phyloP scores from a whole-genome alignment of 2,329 filamentous ascomycete species.

The Fusarium sp. region DNA sequence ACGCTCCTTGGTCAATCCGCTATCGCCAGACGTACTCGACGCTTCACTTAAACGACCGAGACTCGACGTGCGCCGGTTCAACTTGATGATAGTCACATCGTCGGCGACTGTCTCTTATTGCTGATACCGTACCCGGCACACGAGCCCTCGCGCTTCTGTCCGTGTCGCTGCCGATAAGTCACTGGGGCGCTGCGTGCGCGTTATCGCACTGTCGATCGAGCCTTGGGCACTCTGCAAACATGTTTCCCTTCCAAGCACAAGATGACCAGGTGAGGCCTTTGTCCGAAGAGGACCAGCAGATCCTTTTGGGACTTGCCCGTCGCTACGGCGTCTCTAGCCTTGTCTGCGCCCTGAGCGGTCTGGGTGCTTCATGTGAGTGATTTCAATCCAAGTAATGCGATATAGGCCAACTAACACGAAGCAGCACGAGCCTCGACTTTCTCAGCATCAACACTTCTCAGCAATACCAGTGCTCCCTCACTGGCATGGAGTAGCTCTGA shows the following conservation, averaged over 20 bases:
- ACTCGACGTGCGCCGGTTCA: slow-evolving; percentile 13
- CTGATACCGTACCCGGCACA: slow-evolving; percentile 24
- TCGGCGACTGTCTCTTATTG: slow-evolving; percentile 29
- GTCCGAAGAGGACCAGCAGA: slow-evolving; percentile 57
- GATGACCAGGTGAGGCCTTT: slow-evolving; percentile 57
- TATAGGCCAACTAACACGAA: slow-evolving; percentile 29
- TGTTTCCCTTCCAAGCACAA: slow-evolving; percentile 55
- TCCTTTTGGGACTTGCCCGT: slow-evolving; percentile 55
- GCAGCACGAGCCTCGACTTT: slow-evolving; percentile 58
- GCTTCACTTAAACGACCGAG: slow-evolving; percentile 9
- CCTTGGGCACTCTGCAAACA: slow-evolving; percentile 40
- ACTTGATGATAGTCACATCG: slow-evolving; percentile 31
- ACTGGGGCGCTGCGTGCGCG: slow-evolving; percentile 47
- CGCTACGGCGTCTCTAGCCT: slow-evolving; percentile 58
- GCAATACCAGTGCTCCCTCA: slow-evolving; percentile 59
- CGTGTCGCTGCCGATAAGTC: slow-evolving; percentile 23
- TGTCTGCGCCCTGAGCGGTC: slow-evolving; percentile 55
- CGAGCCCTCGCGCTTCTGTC: slow-evolving; percentile 7
- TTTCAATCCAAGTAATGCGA: slow-evolving; percentile 6
- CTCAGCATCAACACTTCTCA: slow-evolving; percentile 59
- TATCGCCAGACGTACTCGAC: slow-evolving; percentile 26
- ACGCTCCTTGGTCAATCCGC: slow-evolving; percentile 34
- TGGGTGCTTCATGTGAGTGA: slow-evolving; percentile 56
- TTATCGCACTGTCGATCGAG: slow-evolving; percentile 38
- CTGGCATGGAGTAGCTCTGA: slow-evolving; percentile 60